Percentiles rank a stretch among this genome's conserved stretches.
These are phyloP conservation scores for Hibiscus tridactylites DNA, from an alignment of 345 rosid genomes.

Conservation along the genomic window DNA sequence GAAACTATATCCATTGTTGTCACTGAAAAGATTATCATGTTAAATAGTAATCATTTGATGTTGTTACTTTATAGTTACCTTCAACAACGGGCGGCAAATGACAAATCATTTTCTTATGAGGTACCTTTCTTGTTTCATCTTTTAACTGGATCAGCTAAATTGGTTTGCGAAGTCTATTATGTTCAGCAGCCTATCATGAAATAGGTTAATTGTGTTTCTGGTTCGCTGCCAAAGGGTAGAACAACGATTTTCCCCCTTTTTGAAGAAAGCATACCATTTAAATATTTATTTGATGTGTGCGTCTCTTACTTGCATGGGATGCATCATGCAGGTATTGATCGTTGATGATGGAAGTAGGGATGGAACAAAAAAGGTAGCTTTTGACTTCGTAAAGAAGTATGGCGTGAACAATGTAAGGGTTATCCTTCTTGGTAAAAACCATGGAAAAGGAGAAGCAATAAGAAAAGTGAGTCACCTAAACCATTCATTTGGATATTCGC, in stretches of 20 bases:
- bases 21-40: background rate
- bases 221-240: conserved; percentile 1
- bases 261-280: background rate
- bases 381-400: conserved; percentile 64
- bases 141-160: conserved; percentile 6
- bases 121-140: conserved; percentile 29
- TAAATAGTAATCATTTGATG: conserved; percentile 7
- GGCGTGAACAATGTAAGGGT: conserved; percentile 70
- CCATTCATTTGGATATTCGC: background rate
- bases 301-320: background rate
- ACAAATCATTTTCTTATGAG: conserved; percentile 85
- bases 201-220: background rate
- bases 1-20: background rate
- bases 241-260: background rate
- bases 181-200: background rate
- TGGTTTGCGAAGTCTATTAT: background rate
- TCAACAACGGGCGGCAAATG: conserved; percentile 64
- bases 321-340: conserved; percentile 51
- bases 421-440: conserved; percentile 87
- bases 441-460: conserved; percentile 99
- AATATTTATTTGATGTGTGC: background rate
- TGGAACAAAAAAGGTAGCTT: conserved; percentile 75
- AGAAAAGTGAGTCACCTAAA: conserved; percentile 72
- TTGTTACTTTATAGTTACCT: conserved; percentile 65
- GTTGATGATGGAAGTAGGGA: conserved; percentile 96